Conservation (phyloP, 2,329 filamentous ascomycete genomes). For the Colletotrichum neosansevieriae region DNA sequence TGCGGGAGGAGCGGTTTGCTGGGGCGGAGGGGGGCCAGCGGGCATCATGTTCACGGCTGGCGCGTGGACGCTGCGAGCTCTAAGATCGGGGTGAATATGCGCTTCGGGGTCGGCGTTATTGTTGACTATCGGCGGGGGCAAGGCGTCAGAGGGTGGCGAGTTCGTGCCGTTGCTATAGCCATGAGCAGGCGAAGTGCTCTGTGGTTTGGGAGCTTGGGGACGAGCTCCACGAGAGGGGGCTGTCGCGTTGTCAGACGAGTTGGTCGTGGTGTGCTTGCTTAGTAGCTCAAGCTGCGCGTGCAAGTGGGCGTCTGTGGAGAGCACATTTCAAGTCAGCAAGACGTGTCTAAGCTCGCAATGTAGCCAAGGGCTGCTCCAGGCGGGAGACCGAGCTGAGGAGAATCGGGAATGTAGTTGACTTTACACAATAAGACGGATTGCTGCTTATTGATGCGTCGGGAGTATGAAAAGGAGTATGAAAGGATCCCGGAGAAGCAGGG, state of each 20-base stretch:
- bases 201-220: slow-evolving; percentile 47
- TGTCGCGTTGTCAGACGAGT: slow-evolving; percentile 47
- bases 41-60: slow-evolving; percentile 51
- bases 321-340: slow-evolving; percentile 38
- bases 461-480: slow-evolving; percentile 18
- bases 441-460: slow-evolving; percentile 11
- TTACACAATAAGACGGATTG: slow-evolving; percentile 13
- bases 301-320: slow-evolving; percentile 47
- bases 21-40: slow-evolving; percentile 41
- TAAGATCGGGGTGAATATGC: slow-evolving; percentile 63
- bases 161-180: slow-evolving; percentile 56
- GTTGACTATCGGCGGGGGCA: slow-evolving; percentile 47
- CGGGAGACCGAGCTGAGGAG: background rate
- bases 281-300: slow-evolving; percentile 59
- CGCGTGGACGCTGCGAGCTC: slow-evolving; percentile 47
- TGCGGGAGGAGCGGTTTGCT: slow-evolving; percentile 29
- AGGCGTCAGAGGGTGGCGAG: slow-evolving; percentile 50
- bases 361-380: slow-evolving; percentile 4
- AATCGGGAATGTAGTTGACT: slow-evolving; percentile 1
- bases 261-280: slow-evolving; percentile 53
- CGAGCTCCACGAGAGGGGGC: slow-evolving; percentile 43
- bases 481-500: slow-evolving; percentile 19
- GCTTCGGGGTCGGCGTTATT: slow-evolving; percentile 55
- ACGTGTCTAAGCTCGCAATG: slow-evolving; percentile 10
- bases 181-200: slow-evolving; percentile 54